Evolutionary conservation across 1,284 basidiomycete species (phyloP).

Genomic region (Psilocybe mexicana): DNA sequence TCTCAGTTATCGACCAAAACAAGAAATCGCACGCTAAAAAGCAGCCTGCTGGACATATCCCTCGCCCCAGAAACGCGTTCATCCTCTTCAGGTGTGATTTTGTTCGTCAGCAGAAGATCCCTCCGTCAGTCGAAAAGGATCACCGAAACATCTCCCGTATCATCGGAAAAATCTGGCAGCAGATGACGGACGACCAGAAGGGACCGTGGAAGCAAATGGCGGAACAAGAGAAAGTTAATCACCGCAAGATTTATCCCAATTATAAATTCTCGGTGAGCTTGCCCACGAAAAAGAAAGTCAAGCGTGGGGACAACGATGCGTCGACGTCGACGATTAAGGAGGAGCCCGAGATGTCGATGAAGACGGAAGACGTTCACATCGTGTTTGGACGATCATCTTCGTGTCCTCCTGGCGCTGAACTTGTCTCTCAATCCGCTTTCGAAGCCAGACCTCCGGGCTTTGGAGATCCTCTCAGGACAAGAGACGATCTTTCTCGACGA

Average conservation of each 20-base stretch:
- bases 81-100: conserved; percentile 81
- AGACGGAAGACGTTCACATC: neutral
- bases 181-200: conserved; percentile 44
- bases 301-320: conserved; percentile 1
- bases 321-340: neutral
- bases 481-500: conserved; percentile 41
- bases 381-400: conserved; percentile 21
- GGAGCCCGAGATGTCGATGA: neutral
- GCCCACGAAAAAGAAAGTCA: conserved; percentile 30
- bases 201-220: conserved; percentile 54
- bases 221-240: conserved; percentile 47
- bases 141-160: conserved; percentile 60
- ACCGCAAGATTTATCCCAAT: conserved; percentile 52
- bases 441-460: conserved; percentile 7
- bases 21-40: conserved; percentile 46
- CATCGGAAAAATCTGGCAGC: conserved; percentile 54
- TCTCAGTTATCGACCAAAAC: conserved; percentile 10
- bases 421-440: conserved; percentile 11
- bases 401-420: conserved; percentile 23
- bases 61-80: conserved; percentile 85
- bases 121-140: conserved; percentile 47
- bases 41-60: conserved; percentile 59
- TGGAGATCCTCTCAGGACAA: conserved; percentile 24
- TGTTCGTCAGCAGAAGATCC: conserved; percentile 42
- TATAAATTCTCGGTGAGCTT: conserved; percentile 54